Percentiles rank a stretch among this genome's conserved stretches.
phyloP scores from a whole-genome alignment of 106 monocot genomes.

The Iris macrosiphon region DNA sequence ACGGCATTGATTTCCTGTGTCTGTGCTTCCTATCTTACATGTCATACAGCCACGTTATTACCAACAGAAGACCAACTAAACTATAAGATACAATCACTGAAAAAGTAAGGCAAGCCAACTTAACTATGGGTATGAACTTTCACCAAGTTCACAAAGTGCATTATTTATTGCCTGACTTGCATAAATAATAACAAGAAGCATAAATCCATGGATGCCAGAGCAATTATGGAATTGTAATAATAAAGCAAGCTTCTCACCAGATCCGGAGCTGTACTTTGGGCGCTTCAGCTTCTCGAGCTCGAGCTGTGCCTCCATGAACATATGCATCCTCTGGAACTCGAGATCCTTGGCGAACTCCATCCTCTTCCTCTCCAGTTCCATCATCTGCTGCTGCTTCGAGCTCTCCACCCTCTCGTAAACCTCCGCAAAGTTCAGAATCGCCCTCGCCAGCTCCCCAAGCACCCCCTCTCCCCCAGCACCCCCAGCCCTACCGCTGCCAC shows the following conservation, averaged over 20 bases:
- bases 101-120: too few relatives aligned
- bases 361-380: slow-evolving; percentile 46
- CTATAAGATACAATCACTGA: too few relatives aligned
- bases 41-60: too few relatives aligned
- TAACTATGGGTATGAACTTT: too few relatives aligned
- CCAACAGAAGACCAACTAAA: too few relatives aligned
- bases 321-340: slow-evolving; percentile 50
- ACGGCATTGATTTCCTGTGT: too few relatives aligned
- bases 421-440: slow-evolving; percentile 35
- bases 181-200: too few relatives aligned
- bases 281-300: slow-evolving; percentile 40
- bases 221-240: too few relatives aligned
- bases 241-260: slow-evolving; percentile 8
- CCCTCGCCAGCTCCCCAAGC: slow-evolving; percentile 29
- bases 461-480: slow-evolving; percentile 6
- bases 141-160: too few relatives aligned
- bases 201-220: too few relatives aligned
- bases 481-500: slow-evolving; percentile 2
- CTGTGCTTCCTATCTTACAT: too few relatives aligned
- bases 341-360: slow-evolving; percentile 49
- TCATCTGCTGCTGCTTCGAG: slow-evolving; percentile 42
- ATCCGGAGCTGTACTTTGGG: slow-evolving; percentile 15
- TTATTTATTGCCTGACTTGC: too few relatives aligned
- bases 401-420: slow-evolving; percentile 48
- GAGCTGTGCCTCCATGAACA: slow-evolving; percentile 39